A percentile compares a stretch with the other conserved stretches of the same genome.
Conservation (phyloP, 2,329 filamentous ascomycete genomes). For the Fusarium nisikadoi region DNA sequence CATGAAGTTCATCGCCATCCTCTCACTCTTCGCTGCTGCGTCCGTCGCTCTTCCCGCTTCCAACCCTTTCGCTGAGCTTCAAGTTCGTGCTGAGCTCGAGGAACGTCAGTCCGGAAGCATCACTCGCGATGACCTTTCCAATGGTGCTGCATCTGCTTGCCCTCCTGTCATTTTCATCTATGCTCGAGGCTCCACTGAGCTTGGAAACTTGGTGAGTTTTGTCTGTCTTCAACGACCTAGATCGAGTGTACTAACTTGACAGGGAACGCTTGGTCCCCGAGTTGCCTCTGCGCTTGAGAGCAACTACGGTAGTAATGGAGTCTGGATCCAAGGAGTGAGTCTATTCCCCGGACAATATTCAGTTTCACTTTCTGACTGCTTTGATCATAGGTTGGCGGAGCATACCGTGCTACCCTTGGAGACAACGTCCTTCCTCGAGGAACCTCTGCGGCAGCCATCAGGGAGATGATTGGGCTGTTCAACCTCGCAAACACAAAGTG, state of each 20-base stretch:
- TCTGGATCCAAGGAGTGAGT: slow-evolving; percentile 58
- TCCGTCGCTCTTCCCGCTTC: slow-evolving; percentile 13
- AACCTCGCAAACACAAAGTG: slow-evolving; percentile 55
- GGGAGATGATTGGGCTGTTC: slow-evolving; percentile 55
- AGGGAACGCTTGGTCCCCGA: slow-evolving; percentile 47
- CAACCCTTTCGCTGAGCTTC: background rate
- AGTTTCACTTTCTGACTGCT: fast-evolving
- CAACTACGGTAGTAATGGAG: slow-evolving; percentile 34
- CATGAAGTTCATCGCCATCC: slow-evolving; percentile 30
- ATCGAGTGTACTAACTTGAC: fast-evolving
- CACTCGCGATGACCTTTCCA: slow-evolving; percentile 45
- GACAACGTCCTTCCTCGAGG: slow-evolving; percentile 53
- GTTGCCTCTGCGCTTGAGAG: slow-evolving; percentile 45
- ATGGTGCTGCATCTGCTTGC: slow-evolving; percentile 45
- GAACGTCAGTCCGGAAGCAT: slow-evolving; percentile 16
- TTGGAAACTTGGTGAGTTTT: slow-evolving; percentile 50
- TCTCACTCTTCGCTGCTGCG: slow-evolving; percentile 23
- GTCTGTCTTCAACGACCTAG: fast-evolving
- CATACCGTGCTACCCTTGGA: slow-evolving; percentile 51
- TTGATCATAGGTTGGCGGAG: slow-evolving; percentile 33
- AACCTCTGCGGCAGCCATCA: slow-evolving; percentile 52
- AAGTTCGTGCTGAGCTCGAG: slow-evolving; percentile 6
- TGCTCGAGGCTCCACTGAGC: slow-evolving; percentile 52
- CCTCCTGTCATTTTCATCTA: slow-evolving; percentile 53
- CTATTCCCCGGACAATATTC: fast-evolving